Base-by-base conservation (phyloP, 2,329 filamentous ascomycete species). In the Nemania sp. region DNA sequence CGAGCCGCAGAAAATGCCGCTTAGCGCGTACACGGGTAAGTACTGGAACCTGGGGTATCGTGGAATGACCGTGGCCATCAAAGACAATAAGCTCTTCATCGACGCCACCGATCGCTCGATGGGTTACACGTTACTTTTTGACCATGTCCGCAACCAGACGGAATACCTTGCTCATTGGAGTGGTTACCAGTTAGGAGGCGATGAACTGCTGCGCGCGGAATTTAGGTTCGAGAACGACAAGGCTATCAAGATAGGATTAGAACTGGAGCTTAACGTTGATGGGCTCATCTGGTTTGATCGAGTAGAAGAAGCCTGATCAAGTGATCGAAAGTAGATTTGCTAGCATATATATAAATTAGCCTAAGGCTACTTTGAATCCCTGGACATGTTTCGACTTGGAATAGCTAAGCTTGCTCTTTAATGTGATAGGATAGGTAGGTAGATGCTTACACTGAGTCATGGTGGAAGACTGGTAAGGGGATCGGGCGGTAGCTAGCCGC, bases 1-100 rank as follows among this genome's bases (percentile, higher is more conserved):
- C 15, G 54, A 64, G 45, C 66, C 70, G 24, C 72, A 70, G 56
- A 68, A 64, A n/a, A 66, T 63, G 32, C 73, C 74, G 41, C 66
- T 75, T 2, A 62, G 26, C 18, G 62, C 65, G 10, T 75, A 76
- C 64, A 54, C 57, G 1, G 74, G 74, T 11, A 63, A 43, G 2
- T 75, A 75, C 35, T 72, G 69, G 70, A 63, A 75, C 35, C 70
- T 71, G 0, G 74, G 74, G 1, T 76, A 75, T 41, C 65, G 62
- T 8, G 57, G 45, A 1, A 29, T 76, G 15, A 66, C 54, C 0
- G 72, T 76, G 3, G 20, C 65, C 15, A 49, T 73, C 18, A 70
- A 69, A 13, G 68, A 73, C 26, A 68, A 49, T 8, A 69, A 69
- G 52, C 71, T 76, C 24, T 75, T 72, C 41, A 43, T 76, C 60